Conservation (phyloP, 2,329 filamentous ascomycete genomes). For the Botrytis porri region DNA sequence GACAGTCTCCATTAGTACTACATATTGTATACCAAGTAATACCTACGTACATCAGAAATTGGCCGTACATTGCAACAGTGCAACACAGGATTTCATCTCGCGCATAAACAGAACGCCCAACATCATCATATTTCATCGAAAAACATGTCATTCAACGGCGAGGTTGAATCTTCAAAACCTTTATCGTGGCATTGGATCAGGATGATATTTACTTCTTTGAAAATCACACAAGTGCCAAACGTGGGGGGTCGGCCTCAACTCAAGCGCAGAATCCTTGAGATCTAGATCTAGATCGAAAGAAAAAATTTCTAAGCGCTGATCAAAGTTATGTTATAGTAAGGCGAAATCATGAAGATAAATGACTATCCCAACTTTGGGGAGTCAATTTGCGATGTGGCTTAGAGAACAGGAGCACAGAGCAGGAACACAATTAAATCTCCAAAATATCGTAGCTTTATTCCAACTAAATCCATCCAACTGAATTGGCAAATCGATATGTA, state of each 20-base stretch:
- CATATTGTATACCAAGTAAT: neutral
- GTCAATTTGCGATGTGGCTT: neutral
- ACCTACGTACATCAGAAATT: neutral
- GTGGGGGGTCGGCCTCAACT: neutral
- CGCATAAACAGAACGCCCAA: neutral
- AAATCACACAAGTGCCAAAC: neutral
- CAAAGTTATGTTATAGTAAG: neutral
- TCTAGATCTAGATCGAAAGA: neutral
- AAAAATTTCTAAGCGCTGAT: neutral
- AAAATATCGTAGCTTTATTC: neutral
- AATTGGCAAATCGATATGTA: slow-evolving; percentile 5
- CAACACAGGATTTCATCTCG: neutral
- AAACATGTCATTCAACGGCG: neutral
- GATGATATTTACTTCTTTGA: no score
- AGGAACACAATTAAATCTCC: neutral
- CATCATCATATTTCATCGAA: neutral
- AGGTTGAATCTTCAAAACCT: neutral
- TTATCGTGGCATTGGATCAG: neutral
- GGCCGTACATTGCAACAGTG: neutral
- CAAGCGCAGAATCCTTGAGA: neutral
- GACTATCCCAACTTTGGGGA: neutral
- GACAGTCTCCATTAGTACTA: neutral
- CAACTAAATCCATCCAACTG: slow-evolving; percentile 3
- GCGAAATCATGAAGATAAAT: neutral
- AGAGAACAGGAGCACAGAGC: neutral